Evolutionary conservation across 192 early-diverging fungal species (phyloP), one percentile per base, ranked within the genome.

Genomic region (Backusella circina): DNA sequence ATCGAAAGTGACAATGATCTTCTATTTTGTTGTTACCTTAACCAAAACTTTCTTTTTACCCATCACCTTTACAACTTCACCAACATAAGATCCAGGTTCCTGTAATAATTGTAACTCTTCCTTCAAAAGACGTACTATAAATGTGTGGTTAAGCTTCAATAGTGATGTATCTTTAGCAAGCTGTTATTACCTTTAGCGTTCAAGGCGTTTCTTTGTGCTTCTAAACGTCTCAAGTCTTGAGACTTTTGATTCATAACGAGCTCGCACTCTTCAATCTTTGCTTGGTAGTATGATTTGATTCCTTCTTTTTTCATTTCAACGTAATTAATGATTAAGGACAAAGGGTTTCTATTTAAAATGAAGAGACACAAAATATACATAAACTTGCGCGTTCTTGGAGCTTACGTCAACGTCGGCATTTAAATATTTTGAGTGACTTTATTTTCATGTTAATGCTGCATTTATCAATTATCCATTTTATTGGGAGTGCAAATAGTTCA

Each of bases 11-110:
- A 28, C n/a, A 15, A 65, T 70, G 32, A 44, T 12, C 10, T n/a
- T n/a, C n/a, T n/a, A n/a, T n/a, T n/a, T n/a, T n/a, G n/a, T n/a
- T n/a, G 54, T 54, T 85, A 87, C 87, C 90, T 94, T 95, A 70
- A 96, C 91, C 4, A 93, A 86, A 28, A 93, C 94, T 84, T 98
- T 97, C 72, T 95, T 96, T 88, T 98, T 98, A 79, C 97, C 98
- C 91, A 99, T 99, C 37, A 98, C 85, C 81, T 99, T 99, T 35
- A 98, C 93, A 9, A 99, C 97, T 85, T 99, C 98, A 73, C 95
- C 98, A 51, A 98, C 95, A 81, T 95, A 96, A 21, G 94, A 93
- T 9, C 95, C 96, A 31, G 96, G 96, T 77, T 99, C 98, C 82
- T 99, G 98, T 13, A 99, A 88, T 71, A 99, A 87, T 76, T 96